Conservation (phyloP, 352 stramenopile species). For the Globisporangium sylvaticum region DNA sequence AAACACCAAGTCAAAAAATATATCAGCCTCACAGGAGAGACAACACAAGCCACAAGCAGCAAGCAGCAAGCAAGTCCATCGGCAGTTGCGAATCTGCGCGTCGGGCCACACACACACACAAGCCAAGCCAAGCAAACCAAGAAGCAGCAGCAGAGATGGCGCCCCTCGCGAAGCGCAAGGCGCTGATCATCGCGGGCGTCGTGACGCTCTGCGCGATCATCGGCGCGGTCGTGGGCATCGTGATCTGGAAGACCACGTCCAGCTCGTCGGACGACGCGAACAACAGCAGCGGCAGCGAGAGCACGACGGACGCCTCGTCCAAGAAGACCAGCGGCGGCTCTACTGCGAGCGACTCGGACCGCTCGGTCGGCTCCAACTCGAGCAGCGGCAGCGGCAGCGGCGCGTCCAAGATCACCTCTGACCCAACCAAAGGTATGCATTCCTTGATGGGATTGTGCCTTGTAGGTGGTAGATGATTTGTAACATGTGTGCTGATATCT, state of each 20-base stretch:
- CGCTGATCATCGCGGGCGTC: constrained; percentile 31
- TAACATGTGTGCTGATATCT: not conserved
- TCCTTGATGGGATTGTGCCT: not conserved
- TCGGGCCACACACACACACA: not conserved
- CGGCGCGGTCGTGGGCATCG: constrained; percentile 38
- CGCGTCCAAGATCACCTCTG: constrained; percentile 33
- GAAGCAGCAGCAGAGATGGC: constrained; percentile 10
- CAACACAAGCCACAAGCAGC: not conserved
- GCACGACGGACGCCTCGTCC: not conserved
- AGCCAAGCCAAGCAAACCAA: not conserved
- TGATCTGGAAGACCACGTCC: constrained; percentile 34
- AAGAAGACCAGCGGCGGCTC: constrained; percentile 6
- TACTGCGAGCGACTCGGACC: constrained; percentile 14
- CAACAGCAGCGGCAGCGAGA: constrained; percentile 14
- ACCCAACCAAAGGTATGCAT: constrained; percentile 38
- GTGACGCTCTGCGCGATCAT: constrained; percentile 43
- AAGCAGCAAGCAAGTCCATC: not conserved
- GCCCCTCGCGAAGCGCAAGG: constrained; percentile 29
- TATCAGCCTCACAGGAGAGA: not conserved
- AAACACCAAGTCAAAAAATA: constrained; percentile 9
- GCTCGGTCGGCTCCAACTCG: constrained; percentile 16
- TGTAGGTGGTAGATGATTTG: not conserved
- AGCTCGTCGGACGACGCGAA: constrained; percentile 23
- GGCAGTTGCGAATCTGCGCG: constrained; percentile 15
- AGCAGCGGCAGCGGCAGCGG: constrained; percentile 21